Base-by-base conservation (phyloP, 2,329 filamentous ascomycete species). In the Penicillium sp. region DNA sequence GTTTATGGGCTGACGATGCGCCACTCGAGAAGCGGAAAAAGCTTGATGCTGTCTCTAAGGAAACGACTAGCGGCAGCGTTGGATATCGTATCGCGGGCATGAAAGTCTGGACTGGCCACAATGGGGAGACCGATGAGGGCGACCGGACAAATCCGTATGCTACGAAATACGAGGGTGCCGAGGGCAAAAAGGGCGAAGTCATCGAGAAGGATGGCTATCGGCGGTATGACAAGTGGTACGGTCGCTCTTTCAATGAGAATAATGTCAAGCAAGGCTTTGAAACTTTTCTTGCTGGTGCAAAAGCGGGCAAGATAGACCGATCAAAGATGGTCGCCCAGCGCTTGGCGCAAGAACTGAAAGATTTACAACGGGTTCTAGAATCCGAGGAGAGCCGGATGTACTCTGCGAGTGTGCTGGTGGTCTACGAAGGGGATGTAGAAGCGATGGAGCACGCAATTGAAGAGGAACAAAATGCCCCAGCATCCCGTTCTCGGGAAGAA, bases 1-100 rank as follows among this genome's bases (percentile, higher is more conserved):
- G 90, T 32, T 78, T 99, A 6, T 97, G 92, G 88, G 93, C 90
- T 14, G 90, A 96, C 37, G 79, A 79, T 59, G 83, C 86, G 4
- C 79, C 80, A 24, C 73, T 77, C 1, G 79, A 81, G 31, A 88
- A 88, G 70, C 76, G 84, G 16, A 78, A 74, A 24, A 78, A 82
- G 50, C 73, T 88, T 24, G 85, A 88, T 66, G 79, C 81, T 38
- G 82, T 87, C 18, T 78, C 82, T 5, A 74, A 77, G 16, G 78
- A 81, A 61, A 86, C 85, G 3, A 88, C 85, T 1, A 85, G 80
- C 61, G 77, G 79, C 5, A 80, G 76, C 45, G 74, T 89, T 10
- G 85, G 85, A 14, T 87, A 86, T 65, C 79, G 86, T 22, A 83
- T 89, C 59, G 84, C 84, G 1, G 85, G 85, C 2, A 87, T 87